Percentiles rank a stretch among this genome's conserved stretches.
phyloP scores from a whole-genome alignment of 1,284 basidiomycete species.

The Ganoderma lucidum region DNA sequence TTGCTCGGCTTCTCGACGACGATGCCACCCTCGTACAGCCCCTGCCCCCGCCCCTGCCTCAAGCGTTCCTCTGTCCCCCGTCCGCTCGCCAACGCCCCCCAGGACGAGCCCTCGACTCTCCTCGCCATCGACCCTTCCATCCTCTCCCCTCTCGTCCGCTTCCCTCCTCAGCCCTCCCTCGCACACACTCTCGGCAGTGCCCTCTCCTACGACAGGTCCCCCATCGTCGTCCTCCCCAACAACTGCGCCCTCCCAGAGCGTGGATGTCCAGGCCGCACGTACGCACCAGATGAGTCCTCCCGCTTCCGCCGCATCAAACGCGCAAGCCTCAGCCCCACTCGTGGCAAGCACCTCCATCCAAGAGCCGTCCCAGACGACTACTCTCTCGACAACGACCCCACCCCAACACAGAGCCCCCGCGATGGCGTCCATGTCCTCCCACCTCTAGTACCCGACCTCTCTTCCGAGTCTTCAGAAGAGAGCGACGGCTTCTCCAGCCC shows the following conservation, averaged over 20 bases:
- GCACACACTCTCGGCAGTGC: constrained; percentile 60
- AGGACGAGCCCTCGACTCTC: constrained; percentile 38
- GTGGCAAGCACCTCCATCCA: constrained; percentile 55
- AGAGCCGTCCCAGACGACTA: constrained; percentile 43
- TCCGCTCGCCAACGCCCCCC: constrained; percentile 23
- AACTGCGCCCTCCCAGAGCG: constrained; percentile 73
- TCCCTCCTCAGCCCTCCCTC: constrained; percentile 61
- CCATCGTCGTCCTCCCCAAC: constrained; percentile 72
- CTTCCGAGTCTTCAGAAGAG: constrained; percentile 61
- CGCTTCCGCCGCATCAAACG: constrained; percentile 22
- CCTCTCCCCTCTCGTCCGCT: constrained; percentile 37
- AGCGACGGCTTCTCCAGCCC: constrained; percentile 55
- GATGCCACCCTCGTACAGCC: constrained; percentile 40
- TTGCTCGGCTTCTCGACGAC: constrained; percentile 19
- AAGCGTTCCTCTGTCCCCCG: constrained; percentile 42
- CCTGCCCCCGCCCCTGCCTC: constrained; percentile 51
- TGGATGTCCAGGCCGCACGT: constrained; percentile 74
- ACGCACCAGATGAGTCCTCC: constrained; percentile 51
- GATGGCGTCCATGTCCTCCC: constrained; percentile 45
- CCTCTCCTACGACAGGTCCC: constrained; percentile 78
- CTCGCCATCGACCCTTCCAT: constrained; percentile 37
- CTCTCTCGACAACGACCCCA: constrained; percentile 36
- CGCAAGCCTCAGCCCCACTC: constrained; percentile 27
- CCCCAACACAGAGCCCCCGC: constrained; percentile 31
- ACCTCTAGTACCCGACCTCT: constrained; percentile 64